Percentiles rank a stretch among this genome's conserved stretches.
Conservation (phyloP, 2,329 filamentous ascomycete genomes). For the Macrophomina pseudophaseolina region DNA sequence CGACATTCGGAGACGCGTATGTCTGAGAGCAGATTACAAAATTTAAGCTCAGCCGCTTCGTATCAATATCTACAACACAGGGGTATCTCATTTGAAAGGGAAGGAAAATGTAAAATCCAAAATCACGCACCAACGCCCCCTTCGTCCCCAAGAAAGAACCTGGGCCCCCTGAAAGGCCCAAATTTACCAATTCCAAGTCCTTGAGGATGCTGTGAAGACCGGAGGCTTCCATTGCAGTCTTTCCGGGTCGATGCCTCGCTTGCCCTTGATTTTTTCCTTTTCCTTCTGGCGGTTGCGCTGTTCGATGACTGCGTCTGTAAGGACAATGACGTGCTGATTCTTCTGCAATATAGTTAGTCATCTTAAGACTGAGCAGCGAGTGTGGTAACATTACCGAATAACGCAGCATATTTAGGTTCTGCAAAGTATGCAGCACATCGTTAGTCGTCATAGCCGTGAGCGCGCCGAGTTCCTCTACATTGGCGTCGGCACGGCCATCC, state of each 20-base stretch:
- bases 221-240: conserved; percentile 94
- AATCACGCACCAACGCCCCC: conserved; percentile 1
- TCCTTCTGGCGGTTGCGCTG: conserved; percentile 73
- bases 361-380: conserved; percentile 1
- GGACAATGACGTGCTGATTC: conserved; percentile 93
- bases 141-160: neutral
- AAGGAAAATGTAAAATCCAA: neutral
- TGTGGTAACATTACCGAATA: conserved; percentile 66
- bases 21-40: too few species aligned
- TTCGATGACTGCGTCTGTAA: conserved; percentile 80
- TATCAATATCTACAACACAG: neutral
- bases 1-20: too few species aligned
- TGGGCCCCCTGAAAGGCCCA: neutral
- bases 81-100: conserved; percentile 20
- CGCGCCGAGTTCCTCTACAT: conserved; percentile 82
- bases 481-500: conserved; percentile 70
- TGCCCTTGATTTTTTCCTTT: conserved; percentile 79
- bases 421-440: conserved; percentile 92
- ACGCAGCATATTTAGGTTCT: conserved; percentile 91
- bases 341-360: conserved; percentile 54
- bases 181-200: conserved; percentile 91
- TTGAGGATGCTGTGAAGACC: conserved; percentile 84
- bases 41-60: too few species aligned
- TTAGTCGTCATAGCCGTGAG: conserved; percentile 93
- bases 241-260: conserved; percentile 75